Percentiles rank a stretch among this genome's conserved stretches.
Conservation (phyloP, 208 protist genomes). For the Leishmania amazonensis region DNA sequence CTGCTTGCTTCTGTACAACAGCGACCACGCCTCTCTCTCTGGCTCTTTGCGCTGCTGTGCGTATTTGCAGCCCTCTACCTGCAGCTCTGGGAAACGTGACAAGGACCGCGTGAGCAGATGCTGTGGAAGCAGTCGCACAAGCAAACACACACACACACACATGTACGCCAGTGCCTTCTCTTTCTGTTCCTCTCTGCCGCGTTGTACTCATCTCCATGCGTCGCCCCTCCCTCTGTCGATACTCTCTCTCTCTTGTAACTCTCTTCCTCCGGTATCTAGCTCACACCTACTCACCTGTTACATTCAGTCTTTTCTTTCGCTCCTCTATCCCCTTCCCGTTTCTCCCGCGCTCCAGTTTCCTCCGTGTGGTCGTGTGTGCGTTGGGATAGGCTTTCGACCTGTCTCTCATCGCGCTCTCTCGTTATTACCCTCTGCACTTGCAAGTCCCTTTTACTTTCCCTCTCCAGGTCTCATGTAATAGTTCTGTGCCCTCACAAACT, state of each 20-base stretch:
- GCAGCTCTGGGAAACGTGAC: background rate
- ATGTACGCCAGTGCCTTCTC: background rate
- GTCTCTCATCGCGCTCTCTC: background rate
- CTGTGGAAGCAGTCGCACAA: background rate
- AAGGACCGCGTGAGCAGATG: background rate
- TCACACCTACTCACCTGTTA: background rate
- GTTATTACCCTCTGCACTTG: background rate
- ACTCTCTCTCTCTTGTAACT: background rate
- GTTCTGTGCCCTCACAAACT: background rate
- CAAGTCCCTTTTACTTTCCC: background rate
- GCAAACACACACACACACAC: background rate
- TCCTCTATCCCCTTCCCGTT: background rate
- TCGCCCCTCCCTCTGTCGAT: background rate
- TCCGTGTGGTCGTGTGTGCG: background rate
- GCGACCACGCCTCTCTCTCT: background rate
- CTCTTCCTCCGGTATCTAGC: background rate
- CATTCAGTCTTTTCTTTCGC: background rate
- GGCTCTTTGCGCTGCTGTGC: background rate
- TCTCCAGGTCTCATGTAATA: slow-evolving; percentile 1
- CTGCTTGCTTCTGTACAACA: background rate
- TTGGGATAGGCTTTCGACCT: background rate
- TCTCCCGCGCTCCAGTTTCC: background rate
- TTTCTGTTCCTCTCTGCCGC: background rate
- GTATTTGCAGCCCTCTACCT: background rate
- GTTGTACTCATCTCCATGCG: background rate